Percentiles rank a stretch among this genome's conserved stretches.
These are phyloP conservation scores for Anthoceros angustus DNA, from an alignment of 225 moss, liverwort and hornwort genomes.

Conservation along the genomic window DNA sequence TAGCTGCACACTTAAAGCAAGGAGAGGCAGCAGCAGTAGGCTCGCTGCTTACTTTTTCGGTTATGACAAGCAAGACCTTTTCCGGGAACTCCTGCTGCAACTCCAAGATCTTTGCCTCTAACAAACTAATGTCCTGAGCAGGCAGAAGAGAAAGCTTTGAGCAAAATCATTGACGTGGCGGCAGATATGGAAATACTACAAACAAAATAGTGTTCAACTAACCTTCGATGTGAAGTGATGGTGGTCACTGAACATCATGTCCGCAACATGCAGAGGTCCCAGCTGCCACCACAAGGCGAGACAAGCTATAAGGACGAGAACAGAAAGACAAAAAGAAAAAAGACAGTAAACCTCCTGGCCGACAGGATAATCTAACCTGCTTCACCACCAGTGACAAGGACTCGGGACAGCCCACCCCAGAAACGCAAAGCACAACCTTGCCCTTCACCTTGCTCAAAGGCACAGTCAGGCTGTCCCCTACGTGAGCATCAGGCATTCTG, in stretches of 20 bases:
- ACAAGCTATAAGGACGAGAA: not conserved
- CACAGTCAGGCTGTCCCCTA: slow-evolving; percentile 11
- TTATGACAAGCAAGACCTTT: slow-evolving; percentile 43
- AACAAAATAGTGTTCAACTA: not conserved
- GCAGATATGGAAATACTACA: not conserved
- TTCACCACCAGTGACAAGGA: slow-evolving; percentile 48
- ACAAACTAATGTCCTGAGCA: slow-evolving; percentile 43
- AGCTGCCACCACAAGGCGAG: slow-evolving; percentile 24
- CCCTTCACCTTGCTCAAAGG: slow-evolving; percentile 34
- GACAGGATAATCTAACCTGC: slow-evolving; percentile 55
- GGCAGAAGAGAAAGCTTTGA: not conserved
- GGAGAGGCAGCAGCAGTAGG: not conserved
- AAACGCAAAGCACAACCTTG: slow-evolving; percentile 58
- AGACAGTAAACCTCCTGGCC: not conserved
- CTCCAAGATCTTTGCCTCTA: slow-evolving; percentile 21
- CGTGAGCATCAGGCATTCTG: slow-evolving; percentile 17
- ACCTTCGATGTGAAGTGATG: slow-evolving; percentile 54
- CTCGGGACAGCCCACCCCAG: slow-evolving; percentile 81
- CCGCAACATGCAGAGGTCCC: slow-evolving; percentile 53
- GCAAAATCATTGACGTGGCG: not conserved
- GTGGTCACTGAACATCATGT: slow-evolving; percentile 78
- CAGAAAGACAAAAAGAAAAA: not conserved
- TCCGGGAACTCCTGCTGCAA: slow-evolving; percentile 35
- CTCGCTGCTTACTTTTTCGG: slow-evolving; percentile 53
- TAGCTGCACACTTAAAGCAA: not conserved